Evolutionary conservation across 495 filamentous ascomycete genomes (phyloP), one percentile per base, ranked within the genome.

Genomic region (Elasticomyces elasticus): DNA sequence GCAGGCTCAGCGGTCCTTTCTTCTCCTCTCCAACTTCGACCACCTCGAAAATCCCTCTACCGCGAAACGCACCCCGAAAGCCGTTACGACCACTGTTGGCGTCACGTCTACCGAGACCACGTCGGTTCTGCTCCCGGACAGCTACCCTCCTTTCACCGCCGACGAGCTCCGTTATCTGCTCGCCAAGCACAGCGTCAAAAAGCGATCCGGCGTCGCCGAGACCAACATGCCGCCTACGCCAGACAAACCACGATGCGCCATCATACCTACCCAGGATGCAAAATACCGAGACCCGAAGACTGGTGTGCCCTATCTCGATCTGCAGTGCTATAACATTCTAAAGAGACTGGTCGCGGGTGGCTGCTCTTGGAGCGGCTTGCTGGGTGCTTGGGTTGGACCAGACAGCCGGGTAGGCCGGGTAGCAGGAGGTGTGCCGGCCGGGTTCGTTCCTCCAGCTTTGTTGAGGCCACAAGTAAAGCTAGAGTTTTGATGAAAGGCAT

Each of bases 241-340:
- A 2, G 26, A 28, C 0, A 58, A 54, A 43, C 15, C 47, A 24
- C 20, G 40, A 5, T 72, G 69, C 54, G 66, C 62, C 9, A 58
- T 72, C 33, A 69, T 60, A 6, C 53, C 52, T 10, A 35, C 25
- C 27, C 48, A 56, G 23, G 38, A 5, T 5, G 69, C 69, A 26
- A 49, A 59, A 23, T 72, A 65, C 52, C 52, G 60, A 5, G 69
- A 72, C 51, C 68, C 69, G 20, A 55, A 55, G 46, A 72, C 69
- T 9, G 64, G 69, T 12, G 52, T 72, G 42, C 49, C 60, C 15
- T 72, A 69, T 54, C 23, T 52, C 22, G 64, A 68, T 54, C 42
- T 53, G 33, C 56, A 65, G 41, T 62, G 62, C 27, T 72, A 67
- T 56, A 61, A 59, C 30, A 52, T 58, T 7, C 42, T 72, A 0